Evolutionary conservation across 176 grass and related monocot genomes (phyloP).

Genomic region (Echinochloa phyllopogon): DNA sequence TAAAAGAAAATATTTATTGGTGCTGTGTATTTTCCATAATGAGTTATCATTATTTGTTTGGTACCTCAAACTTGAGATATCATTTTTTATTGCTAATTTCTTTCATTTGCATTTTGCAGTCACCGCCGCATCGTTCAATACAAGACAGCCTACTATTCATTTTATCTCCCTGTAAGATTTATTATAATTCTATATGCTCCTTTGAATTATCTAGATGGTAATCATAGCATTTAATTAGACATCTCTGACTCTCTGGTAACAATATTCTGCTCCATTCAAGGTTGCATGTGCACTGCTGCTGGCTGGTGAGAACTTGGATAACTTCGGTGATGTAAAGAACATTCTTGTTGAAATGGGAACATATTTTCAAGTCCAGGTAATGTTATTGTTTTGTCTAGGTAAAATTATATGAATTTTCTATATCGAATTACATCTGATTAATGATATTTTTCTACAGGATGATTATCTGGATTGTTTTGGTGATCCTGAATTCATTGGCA

Average conservation of each 20-base stretch:
- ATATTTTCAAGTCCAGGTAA: slow-evolving; percentile 97
- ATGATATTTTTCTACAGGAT: slow-evolving; percentile 65
- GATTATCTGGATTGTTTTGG: slow-evolving; percentile 98
- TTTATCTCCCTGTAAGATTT: slow-evolving; percentile 88
- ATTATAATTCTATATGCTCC: not conserved
- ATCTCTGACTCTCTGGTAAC: not conserved
- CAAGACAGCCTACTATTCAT: slow-evolving; percentile 99
- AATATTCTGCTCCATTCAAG: slow-evolving; percentile 47
- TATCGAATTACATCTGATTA: slow-evolving; percentile 34
- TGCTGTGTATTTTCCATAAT: slow-evolving; percentile 1
- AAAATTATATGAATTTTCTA: slow-evolving; percentile 8
- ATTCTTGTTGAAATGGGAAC: slow-evolving; percentile 98
- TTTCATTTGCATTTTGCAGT: slow-evolving; percentile 54
- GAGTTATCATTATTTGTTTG: slow-evolving; percentile 30
- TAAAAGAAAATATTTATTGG: not conserved
- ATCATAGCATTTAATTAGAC: not conserved
- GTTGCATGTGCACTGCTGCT: slow-evolving; percentile 95
- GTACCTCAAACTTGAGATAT: not conserved
- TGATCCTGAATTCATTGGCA: slow-evolving; percentile 91
- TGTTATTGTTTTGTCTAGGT: not conserved
- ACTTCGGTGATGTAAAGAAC: slow-evolving; percentile 80
- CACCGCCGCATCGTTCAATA: slow-evolving; percentile 93
- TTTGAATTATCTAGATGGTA: not conserved
- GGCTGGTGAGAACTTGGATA: slow-evolving; percentile 84
- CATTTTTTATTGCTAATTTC: slow-evolving; percentile 32